These are phyloP conservation scores for Hypoxylon rubiginosum DNA, from an alignment of 2,329 filamentous ascomycete species.

Conservation along the genomic window DNA sequence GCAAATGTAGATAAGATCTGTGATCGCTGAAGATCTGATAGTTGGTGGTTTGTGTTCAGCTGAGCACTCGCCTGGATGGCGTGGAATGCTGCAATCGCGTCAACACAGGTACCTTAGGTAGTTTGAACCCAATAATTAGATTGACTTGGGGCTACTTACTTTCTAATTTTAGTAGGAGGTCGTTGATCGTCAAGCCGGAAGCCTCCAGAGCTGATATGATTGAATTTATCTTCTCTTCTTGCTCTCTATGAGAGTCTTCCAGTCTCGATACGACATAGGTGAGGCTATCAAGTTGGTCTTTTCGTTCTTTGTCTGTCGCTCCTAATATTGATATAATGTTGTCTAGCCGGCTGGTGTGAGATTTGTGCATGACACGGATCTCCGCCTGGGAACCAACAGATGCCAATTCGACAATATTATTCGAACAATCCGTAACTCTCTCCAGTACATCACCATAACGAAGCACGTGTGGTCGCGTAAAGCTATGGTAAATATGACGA, in stretches of 20 bases:
- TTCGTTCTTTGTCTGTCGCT: not conserved
- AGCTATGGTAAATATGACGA: constrained; percentile 2
- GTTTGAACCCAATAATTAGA: not conserved
- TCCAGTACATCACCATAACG: not conserved
- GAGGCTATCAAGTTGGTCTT: not conserved
- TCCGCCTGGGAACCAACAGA: not conserved
- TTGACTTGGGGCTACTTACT: not conserved
- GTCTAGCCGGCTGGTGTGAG: not conserved
- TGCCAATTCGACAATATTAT: not conserved
- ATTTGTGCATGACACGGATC: not conserved
- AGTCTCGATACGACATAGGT: not conserved
- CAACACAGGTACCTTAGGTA: not conserved
- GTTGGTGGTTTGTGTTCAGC: not conserved
- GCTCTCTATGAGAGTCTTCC: not conserved
- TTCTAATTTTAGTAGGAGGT: not conserved
- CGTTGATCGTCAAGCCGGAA: not conserved
- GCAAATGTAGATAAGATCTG: not conserved
- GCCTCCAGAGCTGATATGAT: not conserved
- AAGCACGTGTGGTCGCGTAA: not conserved
- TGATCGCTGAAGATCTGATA: not conserved
- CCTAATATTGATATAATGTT: not conserved
- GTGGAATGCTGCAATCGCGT: not conserved
- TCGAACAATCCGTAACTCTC: not conserved
- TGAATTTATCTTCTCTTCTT: not conserved
- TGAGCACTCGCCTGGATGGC: not conserved